These are phyloP conservation scores for Myxozyma sirexii DNA, from an alignment of 805 yeast genomes.

Conservation along the genomic window DNA sequence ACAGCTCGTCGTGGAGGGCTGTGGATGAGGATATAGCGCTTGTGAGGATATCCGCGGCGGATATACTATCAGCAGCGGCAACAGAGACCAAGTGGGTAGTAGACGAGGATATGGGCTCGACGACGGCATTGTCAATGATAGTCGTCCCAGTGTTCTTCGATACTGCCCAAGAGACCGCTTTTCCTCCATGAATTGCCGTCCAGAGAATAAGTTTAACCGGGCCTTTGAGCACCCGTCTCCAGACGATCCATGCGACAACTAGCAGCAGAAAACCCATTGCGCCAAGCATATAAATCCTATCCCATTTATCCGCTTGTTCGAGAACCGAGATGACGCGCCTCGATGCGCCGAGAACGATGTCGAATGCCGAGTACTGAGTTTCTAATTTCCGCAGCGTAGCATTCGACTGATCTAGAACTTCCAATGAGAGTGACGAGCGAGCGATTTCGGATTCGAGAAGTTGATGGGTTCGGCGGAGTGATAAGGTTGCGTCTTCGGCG, in stretches of 20 bases:
- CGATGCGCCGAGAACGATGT: constrained; percentile 44
- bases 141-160: not conserved
- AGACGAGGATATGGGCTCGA: too few species aligned
- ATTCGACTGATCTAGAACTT: constrained; percentile 46
- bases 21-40: not conserved
- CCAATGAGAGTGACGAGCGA: constrained; percentile 44
- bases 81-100: not conserved
- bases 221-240: constrained; percentile 44
- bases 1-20: constrained; percentile 4
- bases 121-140: too few species aligned
- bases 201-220: constrained; percentile 37
- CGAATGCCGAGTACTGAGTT: constrained; percentile 45
- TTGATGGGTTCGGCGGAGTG: constrained; percentile 41
- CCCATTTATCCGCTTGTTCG: constrained; percentile 48
- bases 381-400: constrained; percentile 41
- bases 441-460: constrained; percentile 47
- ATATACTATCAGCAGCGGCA: not conserved
- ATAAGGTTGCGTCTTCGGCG: constrained; percentile 40
- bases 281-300: constrained; percentile 44
- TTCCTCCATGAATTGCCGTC: constrained; percentile 22
- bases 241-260: constrained; percentile 45
- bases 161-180: constrained; percentile 19
- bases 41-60: not conserved
- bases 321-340: constrained; percentile 43
- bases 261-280: constrained; percentile 44